Conservation (phyloP, 192 early-diverging fungal species). For the Coemansia sp. region DNA sequence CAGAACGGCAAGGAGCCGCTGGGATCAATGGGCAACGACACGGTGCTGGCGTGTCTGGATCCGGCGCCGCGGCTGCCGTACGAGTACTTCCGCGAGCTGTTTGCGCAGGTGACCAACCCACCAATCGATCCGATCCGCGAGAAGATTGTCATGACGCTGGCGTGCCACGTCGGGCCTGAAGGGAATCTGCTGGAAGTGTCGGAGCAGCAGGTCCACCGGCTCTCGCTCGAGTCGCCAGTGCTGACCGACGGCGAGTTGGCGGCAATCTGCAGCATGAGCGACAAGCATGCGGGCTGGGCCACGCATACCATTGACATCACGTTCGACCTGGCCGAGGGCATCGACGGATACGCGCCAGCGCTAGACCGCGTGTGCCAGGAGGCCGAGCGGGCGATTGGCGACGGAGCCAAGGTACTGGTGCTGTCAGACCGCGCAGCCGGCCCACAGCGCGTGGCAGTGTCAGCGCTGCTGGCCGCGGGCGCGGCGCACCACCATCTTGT, state of each 20-base stretch:
- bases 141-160: constrained; percentile 95
- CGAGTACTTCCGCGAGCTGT: constrained; percentile 97
- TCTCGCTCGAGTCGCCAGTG: constrained; percentile 82
- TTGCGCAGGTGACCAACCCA: constrained; percentile 98
- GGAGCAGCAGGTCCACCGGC: constrained; percentile 69
- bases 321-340: constrained; percentile 68
- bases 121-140: constrained; percentile 99
- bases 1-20: constrained; percentile 90
- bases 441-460: constrained; percentile 70
- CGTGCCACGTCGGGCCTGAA: constrained; percentile 90
- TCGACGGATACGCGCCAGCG: constrained; percentile 68
- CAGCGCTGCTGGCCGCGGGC: constrained; percentile 81
- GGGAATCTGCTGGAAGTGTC: constrained; percentile 90
- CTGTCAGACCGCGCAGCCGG: constrained; percentile 71
- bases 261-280: constrained; percentile 68
- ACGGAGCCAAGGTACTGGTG: constrained; percentile 77
- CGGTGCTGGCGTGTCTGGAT: constrained; percentile 89
- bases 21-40: constrained; percentile 98
- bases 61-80: constrained; percentile 82
- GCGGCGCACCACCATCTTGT: constrained; percentile 94
- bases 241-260: constrained; percentile 78
- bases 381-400: constrained; percentile 70
- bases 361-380: constrained; percentile 87
- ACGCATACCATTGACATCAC: constrained; percentile 76
- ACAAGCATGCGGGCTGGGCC: constrained; percentile 67